Percentiles rank a stretch among this genome's conserved stretches.
phyloP scores from a whole-genome alignment of 2,329 filamentous ascomycete genomes.

The Neoarthrinium moseri region DNA sequence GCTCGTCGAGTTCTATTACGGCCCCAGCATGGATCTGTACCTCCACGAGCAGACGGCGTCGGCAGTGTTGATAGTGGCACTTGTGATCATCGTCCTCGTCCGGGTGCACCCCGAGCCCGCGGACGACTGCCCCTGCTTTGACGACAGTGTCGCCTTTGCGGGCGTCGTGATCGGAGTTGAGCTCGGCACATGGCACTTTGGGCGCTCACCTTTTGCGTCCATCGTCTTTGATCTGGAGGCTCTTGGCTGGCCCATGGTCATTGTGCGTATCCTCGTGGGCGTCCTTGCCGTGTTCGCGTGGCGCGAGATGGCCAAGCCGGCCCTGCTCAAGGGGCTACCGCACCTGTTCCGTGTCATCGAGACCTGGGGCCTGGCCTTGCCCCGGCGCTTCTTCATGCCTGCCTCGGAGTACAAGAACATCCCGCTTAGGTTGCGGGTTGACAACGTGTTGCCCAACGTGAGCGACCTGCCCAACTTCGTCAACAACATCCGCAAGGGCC shows the following conservation, averaged over 20 bases:
- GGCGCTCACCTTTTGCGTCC: slow-evolving; percentile 47
- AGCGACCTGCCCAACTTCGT: slow-evolving; percentile 82
- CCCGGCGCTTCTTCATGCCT: slow-evolving; percentile 85
- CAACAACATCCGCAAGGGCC: slow-evolving; percentile 76
- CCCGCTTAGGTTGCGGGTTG: slow-evolving; percentile 64
- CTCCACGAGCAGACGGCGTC: slow-evolving; percentile 64
- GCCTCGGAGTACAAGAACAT: slow-evolving; percentile 90
- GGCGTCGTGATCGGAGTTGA: slow-evolving; percentile 86
- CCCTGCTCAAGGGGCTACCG: slow-evolving; percentile 73
- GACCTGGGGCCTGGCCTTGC: slow-evolving; percentile 73
- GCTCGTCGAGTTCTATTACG: slow-evolving; percentile 59
- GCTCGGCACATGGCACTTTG: slow-evolving; percentile 80
- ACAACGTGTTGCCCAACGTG: slow-evolving; percentile 89
- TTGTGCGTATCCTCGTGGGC: slow-evolving; percentile 71
- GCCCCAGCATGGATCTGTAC: slow-evolving; percentile 65
- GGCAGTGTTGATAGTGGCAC: slow-evolving; percentile 61
- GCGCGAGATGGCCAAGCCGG: slow-evolving; percentile 86
- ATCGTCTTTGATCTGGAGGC: slow-evolving; percentile 63
- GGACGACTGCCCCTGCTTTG: slow-evolving; percentile 95
- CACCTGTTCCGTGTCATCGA: slow-evolving; percentile 87
- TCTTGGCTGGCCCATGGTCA: slow-evolving; percentile 64
- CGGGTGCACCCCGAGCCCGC: slow-evolving; percentile 93
- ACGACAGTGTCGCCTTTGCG: slow-evolving; percentile 91
- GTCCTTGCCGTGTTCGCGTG: slow-evolving; percentile 84
- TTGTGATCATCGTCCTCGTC: slow-evolving; percentile 73